Percentiles rank a stretch among this genome's conserved stretches.
Conservation (phyloP, 352 stramenopile species). For the Elongisporangium prolatum region DNA sequence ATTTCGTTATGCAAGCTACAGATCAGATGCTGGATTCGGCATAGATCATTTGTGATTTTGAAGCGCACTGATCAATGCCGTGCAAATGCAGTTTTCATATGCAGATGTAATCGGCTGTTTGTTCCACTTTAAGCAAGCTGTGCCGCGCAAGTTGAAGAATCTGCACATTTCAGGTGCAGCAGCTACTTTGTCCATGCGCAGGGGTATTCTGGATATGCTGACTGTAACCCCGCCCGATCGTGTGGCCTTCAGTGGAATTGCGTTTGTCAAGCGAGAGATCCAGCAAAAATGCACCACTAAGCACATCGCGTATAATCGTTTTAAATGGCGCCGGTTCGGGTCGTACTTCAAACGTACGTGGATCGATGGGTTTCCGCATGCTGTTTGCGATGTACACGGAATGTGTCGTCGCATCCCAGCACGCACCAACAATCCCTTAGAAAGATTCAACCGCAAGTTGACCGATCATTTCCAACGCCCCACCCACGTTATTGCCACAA, state of each 20-base stretch:
- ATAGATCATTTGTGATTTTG: neutral
- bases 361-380: too few species aligned
- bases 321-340: too few species aligned
- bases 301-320: too few species aligned
- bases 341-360: too few species aligned
- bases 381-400: too few species aligned
- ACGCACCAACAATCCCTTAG: too few species aligned
- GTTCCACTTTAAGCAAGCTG: neutral
- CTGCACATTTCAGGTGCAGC: slow-evolving; percentile 4
- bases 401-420: too few species aligned
- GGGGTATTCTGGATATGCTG: slow-evolving; percentile 9
- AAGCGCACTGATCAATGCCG: neutral
- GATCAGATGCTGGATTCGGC: neutral
- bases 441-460: too few species aligned
- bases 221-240: slow-evolving; percentile 4
- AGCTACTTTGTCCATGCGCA: slow-evolving; percentile 6
- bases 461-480: too few species aligned
- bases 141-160: slow-evolving; percentile 1
- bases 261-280: slow-evolving; percentile 1
- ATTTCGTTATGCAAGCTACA: neutral
- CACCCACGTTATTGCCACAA: too few species aligned
- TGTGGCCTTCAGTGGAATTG: slow-evolving; percentile 4
- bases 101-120: neutral
- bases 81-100: neutral
- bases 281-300: too few species aligned